Evolutionary conservation across 2,329 filamentous ascomycete genomes (phyloP).

Genomic region (Lachnellula subtilissima): DNA sequence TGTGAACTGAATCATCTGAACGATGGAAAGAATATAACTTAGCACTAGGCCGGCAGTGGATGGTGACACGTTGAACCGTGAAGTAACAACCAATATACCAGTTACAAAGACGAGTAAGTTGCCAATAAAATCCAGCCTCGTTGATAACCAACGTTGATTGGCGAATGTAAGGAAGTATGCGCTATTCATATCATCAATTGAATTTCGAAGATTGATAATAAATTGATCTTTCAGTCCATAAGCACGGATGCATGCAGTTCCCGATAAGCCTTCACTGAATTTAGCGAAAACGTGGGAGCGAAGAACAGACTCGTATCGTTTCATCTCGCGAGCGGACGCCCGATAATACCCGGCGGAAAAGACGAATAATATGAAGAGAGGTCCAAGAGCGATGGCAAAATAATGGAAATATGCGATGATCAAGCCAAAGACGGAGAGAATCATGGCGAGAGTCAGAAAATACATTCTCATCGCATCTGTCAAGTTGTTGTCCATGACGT

Average conservation of each 20-base stretch:
- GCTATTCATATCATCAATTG: constrained; percentile 87
- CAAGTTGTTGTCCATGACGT: constrained; percentile 92
- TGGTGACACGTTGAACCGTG: constrained; percentile 77
- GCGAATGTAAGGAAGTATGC: constrained; percentile 95
- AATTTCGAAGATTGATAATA: constrained; percentile 58
- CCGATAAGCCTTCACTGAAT: constrained; percentile 83
- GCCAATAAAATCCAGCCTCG: constrained; percentile 79
- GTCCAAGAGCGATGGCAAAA: constrained; percentile 59
- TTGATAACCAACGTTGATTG: constrained; percentile 89
- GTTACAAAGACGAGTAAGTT: constrained; percentile 81
- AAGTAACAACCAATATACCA: constrained; percentile 87
- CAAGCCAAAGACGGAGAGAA: constrained; percentile 76
- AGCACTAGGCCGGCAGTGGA: constrained; percentile 84
- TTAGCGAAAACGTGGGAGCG: constrained; percentile 85
- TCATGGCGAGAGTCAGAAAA: constrained; percentile 77
- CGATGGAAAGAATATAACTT: constrained; percentile 88
- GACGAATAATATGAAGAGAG: constrained; percentile 71
- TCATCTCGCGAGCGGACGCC: constrained; percentile 86
- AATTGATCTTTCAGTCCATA: constrained; percentile 81
- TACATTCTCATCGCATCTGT: constrained; percentile 91
- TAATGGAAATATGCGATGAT: constrained; percentile 96
- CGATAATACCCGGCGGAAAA: constrained; percentile 85
- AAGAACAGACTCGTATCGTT: constrained; percentile 86
- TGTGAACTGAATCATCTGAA: constrained; percentile 94
- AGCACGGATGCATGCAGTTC: constrained; percentile 79